Evolutionary conservation across 2,329 filamentous ascomycete species (phyloP).

Genomic region (Podosphaera fusca): DNA sequence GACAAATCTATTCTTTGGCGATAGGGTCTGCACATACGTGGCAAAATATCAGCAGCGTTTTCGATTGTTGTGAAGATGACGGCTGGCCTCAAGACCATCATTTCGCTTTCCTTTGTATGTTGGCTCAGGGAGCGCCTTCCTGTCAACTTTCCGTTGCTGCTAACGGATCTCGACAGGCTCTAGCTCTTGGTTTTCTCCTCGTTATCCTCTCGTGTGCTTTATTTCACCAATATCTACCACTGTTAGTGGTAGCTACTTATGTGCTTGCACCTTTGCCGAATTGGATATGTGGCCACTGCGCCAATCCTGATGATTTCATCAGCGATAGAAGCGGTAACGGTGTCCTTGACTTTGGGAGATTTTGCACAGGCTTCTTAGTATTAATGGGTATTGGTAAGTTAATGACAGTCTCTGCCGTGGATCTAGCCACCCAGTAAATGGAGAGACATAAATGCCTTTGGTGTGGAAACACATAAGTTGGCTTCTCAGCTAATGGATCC

Average conservation of each 20-base stretch:
- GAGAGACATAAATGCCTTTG: neutral
- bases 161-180: constrained; percentile 29
- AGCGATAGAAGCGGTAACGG: constrained; percentile 59
- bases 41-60: neutral
- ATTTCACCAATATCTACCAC: constrained; percentile 81
- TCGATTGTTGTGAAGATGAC: constrained; percentile 22
- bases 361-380: constrained; percentile 85
- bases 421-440: neutral
- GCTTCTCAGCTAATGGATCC: neutral
- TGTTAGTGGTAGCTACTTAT: constrained; percentile 91
- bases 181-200: constrained; percentile 94
- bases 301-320: constrained; percentile 75
- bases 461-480: neutral
- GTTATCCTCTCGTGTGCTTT: constrained; percentile 95
- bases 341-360: constrained; percentile 78
- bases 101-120: constrained; percentile 79
- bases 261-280: constrained; percentile 84
- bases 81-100: constrained; percentile 96
- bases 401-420: neutral
- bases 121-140: neutral
- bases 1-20: no score
- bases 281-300: constrained; percentile 77
- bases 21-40: neutral
- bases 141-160: neutral
- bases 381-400: constrained; percentile 88